Evolutionary conservation across 2,329 filamentous ascomycete species (phyloP).

Genomic region (Colletotrichum karsti): DNA sequence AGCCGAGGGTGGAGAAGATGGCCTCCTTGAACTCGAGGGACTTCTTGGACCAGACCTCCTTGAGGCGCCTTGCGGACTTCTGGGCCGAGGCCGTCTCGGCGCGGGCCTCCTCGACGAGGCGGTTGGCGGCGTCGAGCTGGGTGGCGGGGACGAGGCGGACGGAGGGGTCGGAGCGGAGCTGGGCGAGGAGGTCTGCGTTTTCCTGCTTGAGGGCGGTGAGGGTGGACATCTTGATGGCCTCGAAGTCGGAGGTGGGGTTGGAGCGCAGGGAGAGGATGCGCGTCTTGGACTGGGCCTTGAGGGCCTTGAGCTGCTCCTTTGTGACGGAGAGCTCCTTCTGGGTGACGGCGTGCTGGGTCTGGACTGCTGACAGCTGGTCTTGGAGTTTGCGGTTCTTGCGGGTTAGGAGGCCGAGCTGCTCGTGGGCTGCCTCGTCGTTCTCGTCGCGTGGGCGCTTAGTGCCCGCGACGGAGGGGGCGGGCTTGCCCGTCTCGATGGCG

Average conservation of each 20-base stretch:
- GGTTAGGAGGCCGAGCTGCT: conserved; percentile 83
- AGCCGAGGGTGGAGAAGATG: conserved; percentile 90
- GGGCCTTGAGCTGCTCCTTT: conserved; percentile 75
- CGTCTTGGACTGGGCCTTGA: conserved; percentile 74
- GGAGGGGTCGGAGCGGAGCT: conserved; percentile 62
- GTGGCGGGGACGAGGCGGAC: conserved; percentile 77
- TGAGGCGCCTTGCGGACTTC: conserved; percentile 85
- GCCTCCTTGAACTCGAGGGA: conserved; percentile 95
- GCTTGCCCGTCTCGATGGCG: conserved; percentile 62
- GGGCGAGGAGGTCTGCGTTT: conserved; percentile 82
- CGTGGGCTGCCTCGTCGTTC: conserved; percentile 65
- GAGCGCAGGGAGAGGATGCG: conserved; percentile 86
- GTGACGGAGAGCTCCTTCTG: conserved; percentile 79
- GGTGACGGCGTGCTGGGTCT: conserved; percentile 75
- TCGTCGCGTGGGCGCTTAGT: conserved; percentile 70
- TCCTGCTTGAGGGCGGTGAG: conserved; percentile 82
- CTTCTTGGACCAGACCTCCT: conserved; percentile 92
- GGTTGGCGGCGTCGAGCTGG: conserved; percentile 77
- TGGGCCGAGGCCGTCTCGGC: conserved; percentile 76
- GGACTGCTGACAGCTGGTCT: conserved; percentile 75
- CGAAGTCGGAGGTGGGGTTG: conserved; percentile 90
- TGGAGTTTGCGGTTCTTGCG: conserved; percentile 90
- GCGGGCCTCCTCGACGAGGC: conserved; percentile 78
- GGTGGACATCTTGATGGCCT: conserved; percentile 84
- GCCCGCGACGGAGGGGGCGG: conserved; percentile 46